phyloP scores from a whole-genome alignment of 352 stramenopile genomes.

The Globisporangium camurandrum region DNA sequence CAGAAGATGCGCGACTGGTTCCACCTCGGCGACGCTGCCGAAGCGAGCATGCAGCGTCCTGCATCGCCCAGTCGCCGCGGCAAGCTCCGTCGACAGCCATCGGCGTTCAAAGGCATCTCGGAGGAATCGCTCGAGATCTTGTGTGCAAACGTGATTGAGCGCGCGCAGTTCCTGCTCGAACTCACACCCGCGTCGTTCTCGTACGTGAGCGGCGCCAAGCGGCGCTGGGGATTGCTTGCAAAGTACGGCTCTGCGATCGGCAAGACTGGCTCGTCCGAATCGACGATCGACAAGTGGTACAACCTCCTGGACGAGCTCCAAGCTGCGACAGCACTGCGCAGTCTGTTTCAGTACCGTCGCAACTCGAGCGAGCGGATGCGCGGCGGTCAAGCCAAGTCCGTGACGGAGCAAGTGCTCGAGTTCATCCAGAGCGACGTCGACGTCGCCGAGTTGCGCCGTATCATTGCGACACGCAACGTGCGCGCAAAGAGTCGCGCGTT shows the following conservation, averaged over 20 bases:
- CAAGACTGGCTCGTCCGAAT: conserved; percentile 30
- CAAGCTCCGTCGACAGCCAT: conserved; percentile 54
- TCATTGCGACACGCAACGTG: conserved; percentile 39
- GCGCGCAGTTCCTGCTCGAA: conserved; percentile 63
- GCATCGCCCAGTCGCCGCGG: conserved; percentile 21
- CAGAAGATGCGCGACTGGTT: conserved; percentile 87
- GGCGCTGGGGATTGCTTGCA: conserved; percentile 56
- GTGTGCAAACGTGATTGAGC: conserved; percentile 63
- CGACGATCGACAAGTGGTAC: conserved; percentile 73
- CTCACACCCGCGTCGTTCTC: conserved; percentile 70
- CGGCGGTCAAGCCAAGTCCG: conserved; percentile 41
- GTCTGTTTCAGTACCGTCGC: conserved; percentile 64
- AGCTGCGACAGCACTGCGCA: conserved; percentile 62
- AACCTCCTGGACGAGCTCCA: conserved; percentile 71
- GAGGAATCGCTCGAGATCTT: conserved; percentile 62
- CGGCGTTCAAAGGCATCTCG: conserved; percentile 67
- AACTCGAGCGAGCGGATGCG: conserved; percentile 63
- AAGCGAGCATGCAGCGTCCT: conserved; percentile 32
- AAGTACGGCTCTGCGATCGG: conserved; percentile 67
- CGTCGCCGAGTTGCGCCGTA: conserved; percentile 34
- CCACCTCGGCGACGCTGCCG: conserved; percentile 66
- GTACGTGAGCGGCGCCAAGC: conserved; percentile 61
- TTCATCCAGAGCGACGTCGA: conserved; percentile 82
- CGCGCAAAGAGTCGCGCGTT: conserved; percentile 34
- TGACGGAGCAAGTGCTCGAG: conserved; percentile 77